Evolutionary conservation across 176 grass and related monocot species (phyloP), one percentile per base, ranked within the genome.

Genomic region (Cymbopogon citratus): DNA sequence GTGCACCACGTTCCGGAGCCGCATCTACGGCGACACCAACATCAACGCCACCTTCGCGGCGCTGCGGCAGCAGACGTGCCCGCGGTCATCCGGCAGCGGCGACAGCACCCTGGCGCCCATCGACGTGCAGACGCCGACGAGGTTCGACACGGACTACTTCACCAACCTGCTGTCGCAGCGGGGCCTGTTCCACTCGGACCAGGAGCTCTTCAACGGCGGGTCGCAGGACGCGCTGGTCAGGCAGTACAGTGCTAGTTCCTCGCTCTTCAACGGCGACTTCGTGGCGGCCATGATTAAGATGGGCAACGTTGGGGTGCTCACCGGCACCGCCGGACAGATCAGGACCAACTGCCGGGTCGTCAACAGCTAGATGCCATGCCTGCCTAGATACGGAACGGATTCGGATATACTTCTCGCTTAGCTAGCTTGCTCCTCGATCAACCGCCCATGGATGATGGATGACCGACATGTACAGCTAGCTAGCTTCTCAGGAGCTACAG

Each of bases 161-260:
- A 29, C 23, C 21, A 66, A 91, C 71, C 85, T 91, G 76, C 26
- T 91, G 63, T 49, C 8, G 5, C 64, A 25, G 44, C 41, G 35
- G 51, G 89, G 80, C 1, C 84, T 94, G 33, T 81, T 94, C 44
- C 89, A 67, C 7, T 29, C 70, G 38, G 38, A 40, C 38, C 38
- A 94, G 80, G 89, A 94, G 81, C 86, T 94, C 1, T 94, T 82
- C 86, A 87, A 56, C 71, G 81, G 78, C 49, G 92, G 89, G 0
- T 86, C 92, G 45, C 92, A 94, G 86, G 92, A 94, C 66, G 16
- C 26, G 40, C 46, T 89, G 26, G 92, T 91, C 26, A 36, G 5
- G 84, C 38, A 38, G 62, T 94, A 94, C 86, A 62, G 63, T 41
- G 33, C 71, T 84, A 59, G 40, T 57, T 1, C 43, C 7, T 29